Evolutionary conservation across 768 basidiomycete genomes (phyloP).

Genomic region (Lentinula lateritia): DNA sequence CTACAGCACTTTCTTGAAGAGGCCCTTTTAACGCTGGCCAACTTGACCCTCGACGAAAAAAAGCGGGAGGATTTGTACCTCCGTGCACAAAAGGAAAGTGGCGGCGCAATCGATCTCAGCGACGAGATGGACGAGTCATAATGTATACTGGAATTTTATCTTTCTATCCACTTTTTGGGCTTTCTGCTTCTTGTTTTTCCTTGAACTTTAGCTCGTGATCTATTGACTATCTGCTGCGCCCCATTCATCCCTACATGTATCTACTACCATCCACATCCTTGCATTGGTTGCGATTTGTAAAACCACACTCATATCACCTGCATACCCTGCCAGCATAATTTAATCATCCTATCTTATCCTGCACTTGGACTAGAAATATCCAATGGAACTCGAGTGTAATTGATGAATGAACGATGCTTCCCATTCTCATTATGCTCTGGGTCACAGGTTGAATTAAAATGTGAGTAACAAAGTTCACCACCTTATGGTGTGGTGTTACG

Average conservation of each 20-base stretch:
- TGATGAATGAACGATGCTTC: no score
- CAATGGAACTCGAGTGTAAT: no score
- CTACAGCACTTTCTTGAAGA: slow-evolving; percentile 36
- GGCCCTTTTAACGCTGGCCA: slow-evolving; percentile 54
- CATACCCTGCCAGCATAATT: neutral
- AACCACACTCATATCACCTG: neutral
- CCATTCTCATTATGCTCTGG: no score
- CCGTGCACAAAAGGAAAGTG: slow-evolving; percentile 44
- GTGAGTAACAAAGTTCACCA: no score
- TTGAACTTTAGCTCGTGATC: neutral
- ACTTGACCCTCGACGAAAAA: slow-evolving; percentile 43
- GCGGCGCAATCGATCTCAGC: slow-evolving; percentile 29
- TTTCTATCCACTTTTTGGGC: neutral
- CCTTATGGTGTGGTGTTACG: no score
- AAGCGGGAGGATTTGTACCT: slow-evolving; percentile 47
- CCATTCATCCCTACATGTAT: neutral
- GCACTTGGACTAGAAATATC: no score
- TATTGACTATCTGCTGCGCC: neutral
- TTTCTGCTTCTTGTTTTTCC: neutral
- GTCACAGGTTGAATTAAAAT: no score
- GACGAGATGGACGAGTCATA: slow-evolving; percentile 20
- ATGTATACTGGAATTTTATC: neutral
- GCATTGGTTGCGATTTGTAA: neutral
- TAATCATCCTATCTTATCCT: neutral
- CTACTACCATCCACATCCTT: neutral